Percentiles rank a stretch among this genome's conserved stretches.
phyloP scores from a whole-genome alignment of 257 asterid genomes.

The Lantana camara region DNA sequence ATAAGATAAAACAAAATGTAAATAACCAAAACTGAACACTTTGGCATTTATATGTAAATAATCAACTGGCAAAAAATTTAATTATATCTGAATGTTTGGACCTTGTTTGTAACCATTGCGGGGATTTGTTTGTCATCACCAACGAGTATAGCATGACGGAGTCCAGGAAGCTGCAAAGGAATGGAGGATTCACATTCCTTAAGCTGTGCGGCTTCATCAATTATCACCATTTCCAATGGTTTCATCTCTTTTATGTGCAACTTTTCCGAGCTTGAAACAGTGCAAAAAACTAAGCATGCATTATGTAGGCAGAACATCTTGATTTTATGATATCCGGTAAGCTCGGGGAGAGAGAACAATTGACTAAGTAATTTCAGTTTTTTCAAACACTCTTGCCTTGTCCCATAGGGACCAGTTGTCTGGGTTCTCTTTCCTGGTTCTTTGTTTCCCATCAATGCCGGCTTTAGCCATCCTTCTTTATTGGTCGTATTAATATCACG shows the following conservation, averaged over 20 bases:
- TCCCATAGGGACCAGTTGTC: too few relatives aligned
- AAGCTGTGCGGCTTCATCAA: conserved; percentile 88
- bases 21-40: neutral
- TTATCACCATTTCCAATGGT: conserved; percentile 51
- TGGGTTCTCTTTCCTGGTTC: conserved; percentile 17
- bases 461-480: conserved; percentile 32
- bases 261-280: conserved; percentile 64
- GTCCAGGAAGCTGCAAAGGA: conserved; percentile 68
- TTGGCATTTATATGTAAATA: neutral
- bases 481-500: conserved; percentile 13
- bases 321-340: conserved; percentile 6
- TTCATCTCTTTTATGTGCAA: conserved; percentile 35
- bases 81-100: conserved; percentile 16
- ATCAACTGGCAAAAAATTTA: neutral
- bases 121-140: conserved; percentile 86
- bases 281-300: conserved; percentile 58
- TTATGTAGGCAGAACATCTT: conserved; percentile 38
- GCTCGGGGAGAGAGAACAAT: conserved; percentile 33
- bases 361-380: conserved; percentile 37
- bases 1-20: neutral
- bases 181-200: conserved; percentile 82
- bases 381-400: conserved; percentile 34
- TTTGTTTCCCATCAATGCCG: conserved; percentile 28
- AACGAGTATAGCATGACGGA: conserved; percentile 64
- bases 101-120: conserved; percentile 85